These are phyloP conservation scores for Rhynchosporium graminicola DNA, from an alignment of 2,329 filamentous ascomycete species.

Conservation along the genomic window DNA sequence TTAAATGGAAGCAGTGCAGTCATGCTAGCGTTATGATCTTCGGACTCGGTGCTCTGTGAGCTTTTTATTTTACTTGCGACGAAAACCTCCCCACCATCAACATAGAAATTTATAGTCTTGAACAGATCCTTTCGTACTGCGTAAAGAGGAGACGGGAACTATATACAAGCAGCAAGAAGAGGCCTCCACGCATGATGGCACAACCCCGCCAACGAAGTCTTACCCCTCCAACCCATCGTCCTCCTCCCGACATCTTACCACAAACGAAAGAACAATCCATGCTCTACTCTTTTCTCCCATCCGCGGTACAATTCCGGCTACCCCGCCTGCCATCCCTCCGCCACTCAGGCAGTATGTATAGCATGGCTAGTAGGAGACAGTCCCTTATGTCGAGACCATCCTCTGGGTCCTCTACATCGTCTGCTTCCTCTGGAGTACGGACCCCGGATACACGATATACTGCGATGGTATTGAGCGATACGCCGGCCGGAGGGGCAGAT, in stretches of 20 bases:
- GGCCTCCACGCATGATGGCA: constrained; percentile 7
- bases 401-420: constrained; percentile 16
- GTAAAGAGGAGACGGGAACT: background rate
- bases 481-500: constrained; percentile 13
- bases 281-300: constrained; percentile 56
- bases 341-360: constrained; percentile 42
- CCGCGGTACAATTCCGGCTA: constrained; percentile 52
- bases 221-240: constrained; percentile 9
- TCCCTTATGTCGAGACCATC: constrained; percentile 35
- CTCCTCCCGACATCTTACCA: constrained; percentile 23
- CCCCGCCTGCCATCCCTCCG: constrained; percentile 53
- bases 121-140: background rate
- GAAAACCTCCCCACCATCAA: background rate
- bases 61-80: background rate
- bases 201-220: constrained; percentile 15
- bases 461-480: constrained; percentile 31
- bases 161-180: background rate
- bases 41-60: constrained; percentile 3
- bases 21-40: constrained; percentile 2
- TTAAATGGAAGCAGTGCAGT: background rate
- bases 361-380: constrained; percentile 20
- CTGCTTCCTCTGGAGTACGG: constrained; percentile 32
- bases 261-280: constrained; percentile 43
- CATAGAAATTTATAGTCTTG: background rate
- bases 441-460: constrained; percentile 34